Evolutionary conservation across 495 filamentous ascomycete genomes (phyloP).

Genomic region (Talaromyces proteolyticus): DNA sequence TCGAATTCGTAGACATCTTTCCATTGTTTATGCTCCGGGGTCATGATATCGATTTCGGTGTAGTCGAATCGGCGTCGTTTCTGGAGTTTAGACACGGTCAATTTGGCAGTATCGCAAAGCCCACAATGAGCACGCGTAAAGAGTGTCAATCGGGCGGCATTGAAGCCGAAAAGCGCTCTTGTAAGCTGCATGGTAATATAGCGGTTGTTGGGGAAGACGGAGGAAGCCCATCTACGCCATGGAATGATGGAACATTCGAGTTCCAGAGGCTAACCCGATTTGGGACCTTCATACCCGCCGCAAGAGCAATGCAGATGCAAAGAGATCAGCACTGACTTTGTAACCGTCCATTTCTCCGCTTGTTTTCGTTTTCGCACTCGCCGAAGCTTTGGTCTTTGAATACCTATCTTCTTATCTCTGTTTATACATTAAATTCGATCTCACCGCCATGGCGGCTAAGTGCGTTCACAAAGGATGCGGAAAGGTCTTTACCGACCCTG

Average conservation of each 20-base stretch:
- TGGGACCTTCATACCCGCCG: constrained; percentile 8
- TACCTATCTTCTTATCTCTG: background rate
- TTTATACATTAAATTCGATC: background rate
- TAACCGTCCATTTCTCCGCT: background rate
- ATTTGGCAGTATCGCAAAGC: constrained; percentile 71
- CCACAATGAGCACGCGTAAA: constrained; percentile 78
- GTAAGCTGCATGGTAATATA: constrained; percentile 27
- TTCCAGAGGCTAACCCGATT: constrained; percentile 34
- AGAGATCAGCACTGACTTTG: background rate
- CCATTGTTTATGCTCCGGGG: constrained; percentile 58
- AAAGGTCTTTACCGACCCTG: constrained; percentile 75
- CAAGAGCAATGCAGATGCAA: background rate
- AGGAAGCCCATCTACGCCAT: background rate
- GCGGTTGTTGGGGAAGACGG: background rate
- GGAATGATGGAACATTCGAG: constrained; percentile 43
- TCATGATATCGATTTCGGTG: constrained; percentile 75
- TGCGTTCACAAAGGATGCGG: constrained; percentile 96
- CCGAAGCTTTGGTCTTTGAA: background rate
- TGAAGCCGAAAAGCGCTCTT: constrained; percentile 33
- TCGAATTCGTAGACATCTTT: constrained; percentile 84
- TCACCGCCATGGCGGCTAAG: constrained; percentile 67
- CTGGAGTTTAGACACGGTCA: constrained; percentile 63
- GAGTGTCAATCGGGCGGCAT: constrained; percentile 66
- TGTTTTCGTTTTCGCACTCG: no score
- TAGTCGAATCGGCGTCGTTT: constrained; percentile 67